These are phyloP conservation scores for Stipa capillata DNA, from an alignment of 176 grass and related monocot genomes.

Conservation along the genomic window DNA sequence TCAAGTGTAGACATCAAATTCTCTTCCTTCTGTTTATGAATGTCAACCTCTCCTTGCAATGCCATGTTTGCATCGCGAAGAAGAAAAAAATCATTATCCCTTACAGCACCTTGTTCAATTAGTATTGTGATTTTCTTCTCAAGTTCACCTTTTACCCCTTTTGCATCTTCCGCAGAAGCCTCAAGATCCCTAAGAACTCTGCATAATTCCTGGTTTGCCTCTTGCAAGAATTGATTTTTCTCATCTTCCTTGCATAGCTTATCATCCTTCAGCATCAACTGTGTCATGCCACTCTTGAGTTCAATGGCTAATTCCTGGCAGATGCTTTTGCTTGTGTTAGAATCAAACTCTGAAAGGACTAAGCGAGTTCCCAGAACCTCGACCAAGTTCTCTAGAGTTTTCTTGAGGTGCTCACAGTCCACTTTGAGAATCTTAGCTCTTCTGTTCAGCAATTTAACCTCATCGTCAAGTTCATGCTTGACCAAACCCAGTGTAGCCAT, in stretches of 20 bases:
- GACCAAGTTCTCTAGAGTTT: slow-evolving; percentile 20
- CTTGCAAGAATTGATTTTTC: slow-evolving; percentile 23
- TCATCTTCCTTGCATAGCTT: slow-evolving; percentile 18
- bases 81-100: slow-evolving; percentile 16
- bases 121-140: slow-evolving; percentile 20
- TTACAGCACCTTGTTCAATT: slow-evolving; percentile 18
- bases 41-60: slow-evolving; percentile 36
- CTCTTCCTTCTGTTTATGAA: slow-evolving; percentile 33
- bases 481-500: slow-evolving; percentile 23
- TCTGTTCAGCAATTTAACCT: slow-evolving; percentile 11
- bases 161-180: slow-evolving; percentile 19
- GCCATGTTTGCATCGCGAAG: slow-evolving; percentile 20
- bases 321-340: slow-evolving; percentile 21
- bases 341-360: slow-evolving; percentile 48
- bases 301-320: slow-evolving; percentile 40
- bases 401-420: slow-evolving; percentile 35
- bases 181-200: slow-evolving; percentile 23
- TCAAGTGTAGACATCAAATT: slow-evolving; percentile 30
- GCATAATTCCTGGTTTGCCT: slow-evolving; percentile 22
- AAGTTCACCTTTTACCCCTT: slow-evolving; percentile 29
- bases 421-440: slow-evolving; percentile 18
- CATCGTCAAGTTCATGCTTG: slow-evolving; percentile 13
- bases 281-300: neutral
- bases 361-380: slow-evolving; percentile 28
- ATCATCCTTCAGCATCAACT: slow-evolving; percentile 21